phyloP scores from a whole-genome alignment of 805 yeast species.

The Candida stauntonica region DNA sequence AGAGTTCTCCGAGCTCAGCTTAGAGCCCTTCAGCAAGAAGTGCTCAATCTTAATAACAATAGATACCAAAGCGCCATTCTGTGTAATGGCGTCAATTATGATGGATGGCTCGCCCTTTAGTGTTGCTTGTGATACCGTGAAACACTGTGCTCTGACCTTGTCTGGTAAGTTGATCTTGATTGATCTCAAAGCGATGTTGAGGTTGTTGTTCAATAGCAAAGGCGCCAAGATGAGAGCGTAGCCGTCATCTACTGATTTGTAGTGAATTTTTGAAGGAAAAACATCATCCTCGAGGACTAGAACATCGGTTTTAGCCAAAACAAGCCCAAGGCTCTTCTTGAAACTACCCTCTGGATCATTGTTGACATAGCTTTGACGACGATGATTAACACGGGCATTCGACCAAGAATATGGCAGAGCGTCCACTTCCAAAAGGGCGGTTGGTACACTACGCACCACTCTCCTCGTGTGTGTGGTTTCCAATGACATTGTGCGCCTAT shows the following conservation, averaged over 20 bases:
- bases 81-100: constrained; percentile 52
- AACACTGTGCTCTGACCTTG: constrained; percentile 32
- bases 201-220: constrained; percentile 22
- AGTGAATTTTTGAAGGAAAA: constrained; percentile 32
- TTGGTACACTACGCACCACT: neutral
- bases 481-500: neutral
- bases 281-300: constrained; percentile 31
- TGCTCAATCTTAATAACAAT: constrained; percentile 39
- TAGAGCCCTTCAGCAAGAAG: constrained; percentile 31
- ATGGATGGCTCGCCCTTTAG: constrained; percentile 28
- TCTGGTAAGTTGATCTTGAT: constrained; percentile 37
- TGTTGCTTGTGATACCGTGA: no score
- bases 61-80: constrained; percentile 48
- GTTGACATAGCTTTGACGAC: no score
- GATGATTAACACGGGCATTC: no score
- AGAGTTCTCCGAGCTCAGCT: constrained; percentile 17
- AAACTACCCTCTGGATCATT: constrained; percentile 25
- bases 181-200: constrained; percentile 16
- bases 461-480: neutral
- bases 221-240: constrained; percentile 20
- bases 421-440: neutral
- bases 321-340: no score
- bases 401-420: neutral
- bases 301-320: constrained; percentile 18
- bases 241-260: constrained; percentile 20